Evolutionary conservation across 192 early-diverging fungal genomes (phyloP), one percentile per base, ranked within the genome.

Genomic region (Chytriomyces sp.): DNA sequence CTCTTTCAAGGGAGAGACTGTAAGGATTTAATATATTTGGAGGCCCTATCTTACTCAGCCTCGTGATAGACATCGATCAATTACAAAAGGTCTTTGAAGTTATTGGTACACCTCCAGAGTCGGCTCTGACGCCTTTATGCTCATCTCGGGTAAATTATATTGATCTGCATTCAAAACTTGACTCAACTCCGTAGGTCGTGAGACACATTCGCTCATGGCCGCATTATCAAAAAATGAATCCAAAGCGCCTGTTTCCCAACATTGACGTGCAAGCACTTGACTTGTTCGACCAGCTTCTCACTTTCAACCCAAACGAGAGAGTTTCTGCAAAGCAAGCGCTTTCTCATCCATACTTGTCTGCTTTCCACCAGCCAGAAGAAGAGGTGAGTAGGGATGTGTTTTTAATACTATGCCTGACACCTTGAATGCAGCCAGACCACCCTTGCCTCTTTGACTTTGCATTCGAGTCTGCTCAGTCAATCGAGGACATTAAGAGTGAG

Each of bases 71-170:
- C 81, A 93, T 98, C 70, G 92, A 98, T 70, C 98, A 99, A 84
- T 81, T 99, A 31, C 91, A 93, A 70, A 86, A 95, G 58, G 98
- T 99, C 54, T 89, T 98, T 64, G 93, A 97, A 58, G 85, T 99
- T 17, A 82, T 98, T 44, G 98, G 98, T 36, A 99, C 98, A 52
- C 98, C 98, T n/a, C 72, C 93, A 84, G 77, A 96, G 88, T 83
- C 93, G 86, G 72, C 93, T 82, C 72, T 95, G 49, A 85, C 78
- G 44, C 68, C 64, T 2, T 66, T 89, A 7, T 86, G 87, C 68
- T 72, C 67, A 36, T 39, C 74, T 4, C 75, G 86, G 67, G 87
- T 89, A 72, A 66, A n/a, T 5, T 56, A 12, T 6, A 32, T 70
- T 56, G 8, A 8, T 26, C 39, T 30, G 0, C 12, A 0, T 17